A percentile compares a stretch with the other conserved stretches of the same genome.
phyloP scores from a whole-genome alignment of 306 rosid genomes.

The Dalbergia oliveri region DNA sequence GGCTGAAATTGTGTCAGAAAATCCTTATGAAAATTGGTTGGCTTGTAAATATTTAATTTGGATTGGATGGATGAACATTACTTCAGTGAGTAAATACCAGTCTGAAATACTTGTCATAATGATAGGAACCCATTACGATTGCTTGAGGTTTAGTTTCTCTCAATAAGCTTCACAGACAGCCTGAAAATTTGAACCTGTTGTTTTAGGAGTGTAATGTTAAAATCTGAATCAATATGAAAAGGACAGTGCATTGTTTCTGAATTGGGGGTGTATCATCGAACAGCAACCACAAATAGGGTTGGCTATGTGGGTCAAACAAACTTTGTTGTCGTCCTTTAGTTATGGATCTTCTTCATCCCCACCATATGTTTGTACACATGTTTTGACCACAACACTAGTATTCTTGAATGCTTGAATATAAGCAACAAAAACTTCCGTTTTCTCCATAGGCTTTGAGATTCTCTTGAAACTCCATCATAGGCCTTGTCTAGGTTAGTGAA shows the following conservation, averaged over 20 bases:
- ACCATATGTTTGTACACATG: neutral
- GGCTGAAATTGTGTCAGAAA: slow-evolving; percentile 23
- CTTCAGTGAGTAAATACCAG: slow-evolving; percentile 5
- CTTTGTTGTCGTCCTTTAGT: neutral
- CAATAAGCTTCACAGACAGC: slow-evolving; percentile 7
- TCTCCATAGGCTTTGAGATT: neutral
- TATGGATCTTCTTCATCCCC: neutral
- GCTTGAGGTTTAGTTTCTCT: neutral
- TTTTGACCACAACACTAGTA: neutral
- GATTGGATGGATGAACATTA: slow-evolving; percentile 23
- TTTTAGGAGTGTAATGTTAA: too few relatives aligned
- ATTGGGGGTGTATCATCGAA: neutral
- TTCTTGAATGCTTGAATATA: neutral
- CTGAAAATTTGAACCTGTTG: slow-evolving; percentile 4
- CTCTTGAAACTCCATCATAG: neutral
- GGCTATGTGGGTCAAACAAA: neutral
- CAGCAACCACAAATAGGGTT: too few relatives aligned
- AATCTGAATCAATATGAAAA: neutral
- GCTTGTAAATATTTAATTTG: slow-evolving; percentile 14
- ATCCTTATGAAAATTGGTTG: slow-evolving; percentile 5
- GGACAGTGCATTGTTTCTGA: neutral
- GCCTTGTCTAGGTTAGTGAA: neutral
- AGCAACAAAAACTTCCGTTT: neutral
- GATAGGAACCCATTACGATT: neutral
- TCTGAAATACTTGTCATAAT: slow-evolving; percentile 16